Base-by-base conservation (phyloP, 2,329 filamentous ascomycete genomes). In the Pestalotiopsis sp. region DNA sequence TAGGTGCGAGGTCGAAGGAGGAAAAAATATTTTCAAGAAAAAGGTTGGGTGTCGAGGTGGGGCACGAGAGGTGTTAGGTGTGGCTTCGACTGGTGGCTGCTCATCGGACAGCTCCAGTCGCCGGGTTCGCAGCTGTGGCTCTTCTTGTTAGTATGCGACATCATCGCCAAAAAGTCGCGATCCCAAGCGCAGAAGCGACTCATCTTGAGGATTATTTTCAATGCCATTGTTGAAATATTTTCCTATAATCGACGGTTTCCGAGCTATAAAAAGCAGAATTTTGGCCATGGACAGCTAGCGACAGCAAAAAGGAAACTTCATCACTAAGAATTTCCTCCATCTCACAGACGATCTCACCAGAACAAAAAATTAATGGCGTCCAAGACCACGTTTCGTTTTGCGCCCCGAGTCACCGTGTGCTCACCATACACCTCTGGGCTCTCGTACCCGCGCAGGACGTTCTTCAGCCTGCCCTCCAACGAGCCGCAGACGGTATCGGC, bases 401-500 rank as follows among this genome's bases (percentile, higher is more conserved):
- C 59, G 58, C 57, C 61, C 23, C 65, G 38, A 52, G 60, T 66
- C 67, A 58, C 65, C 49, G 52, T 72, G 76, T 25, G 67, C 14
- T 41, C 14, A n/a, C 27, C 13, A 45, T 23, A 27, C 27, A 20
- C 23, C 7, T 36, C 38, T 17, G 23, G 12, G 25, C 23, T 25
- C 64, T 39, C 23, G 45, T 20, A 36, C 41, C 62, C 63, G 17
- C 25, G 67, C 25, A 62, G 68, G 13, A 14, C 39, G 17, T 69
- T 69, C 45, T 65, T 69, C 66, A 68, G 39, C 63, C 58, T 69
- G 57, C 68, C 68, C 25, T 2, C 67, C 70, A n/a, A 68, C 59
- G 41, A 61, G 9, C 79, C 79, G 5, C 93, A 95, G 77, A 88
- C 84, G 72, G 86, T 98, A 68, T 89, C 87, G 65, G 94, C 94